Evolutionary conservation across 108 stramenopile genomes (phyloP).

Genomic region (Skeletonema costatum): DNA sequence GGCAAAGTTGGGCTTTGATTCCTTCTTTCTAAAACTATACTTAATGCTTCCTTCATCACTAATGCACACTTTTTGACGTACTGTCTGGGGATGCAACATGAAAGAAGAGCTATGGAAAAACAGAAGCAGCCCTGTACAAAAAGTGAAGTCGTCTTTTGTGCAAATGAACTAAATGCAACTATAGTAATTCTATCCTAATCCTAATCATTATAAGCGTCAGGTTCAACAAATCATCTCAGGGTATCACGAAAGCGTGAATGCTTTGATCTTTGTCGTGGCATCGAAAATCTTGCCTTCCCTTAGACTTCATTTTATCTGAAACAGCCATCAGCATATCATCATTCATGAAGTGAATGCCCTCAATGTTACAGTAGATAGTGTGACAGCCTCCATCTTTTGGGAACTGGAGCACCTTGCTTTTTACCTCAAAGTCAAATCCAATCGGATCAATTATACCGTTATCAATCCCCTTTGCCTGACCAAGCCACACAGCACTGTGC

Average conservation of each 20-base stretch:
- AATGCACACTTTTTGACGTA: too few species aligned
- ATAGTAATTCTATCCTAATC: too few species aligned
- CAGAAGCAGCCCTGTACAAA: too few species aligned
- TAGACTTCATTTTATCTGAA: conserved; percentile 75
- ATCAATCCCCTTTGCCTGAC: conserved; percentile 34
- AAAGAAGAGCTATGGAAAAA: too few species aligned
- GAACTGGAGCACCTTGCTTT: conserved; percentile 51
- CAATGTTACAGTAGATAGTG: conserved; percentile 80
- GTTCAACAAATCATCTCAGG: conserved; percentile 15
- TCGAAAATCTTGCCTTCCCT: conserved; percentile 53
- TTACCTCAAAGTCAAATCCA: conserved; percentile 48
- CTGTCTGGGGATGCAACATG: too few species aligned
- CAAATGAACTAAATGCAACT: too few species aligned
- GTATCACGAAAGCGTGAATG: conserved; percentile 73
- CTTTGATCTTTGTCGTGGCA: conserved; percentile 80
- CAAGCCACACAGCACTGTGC: conserved; percentile 69
- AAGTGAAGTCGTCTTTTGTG: too few species aligned
- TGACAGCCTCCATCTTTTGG: conserved; percentile 58
- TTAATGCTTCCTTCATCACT: too few species aligned
- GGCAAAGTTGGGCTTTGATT: too few species aligned
- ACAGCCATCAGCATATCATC: conserved; percentile 74
- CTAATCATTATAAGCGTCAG: too few species aligned
- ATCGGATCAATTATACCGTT: conserved; percentile 57
- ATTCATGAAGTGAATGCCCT: conserved; percentile 75
- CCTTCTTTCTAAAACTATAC: too few species aligned